Percentiles rank a stretch among this genome's conserved stretches.
Evolutionary conservation across 805 yeast species (phyloP).

Genomic region (Teunomyces kruisii): DNA sequence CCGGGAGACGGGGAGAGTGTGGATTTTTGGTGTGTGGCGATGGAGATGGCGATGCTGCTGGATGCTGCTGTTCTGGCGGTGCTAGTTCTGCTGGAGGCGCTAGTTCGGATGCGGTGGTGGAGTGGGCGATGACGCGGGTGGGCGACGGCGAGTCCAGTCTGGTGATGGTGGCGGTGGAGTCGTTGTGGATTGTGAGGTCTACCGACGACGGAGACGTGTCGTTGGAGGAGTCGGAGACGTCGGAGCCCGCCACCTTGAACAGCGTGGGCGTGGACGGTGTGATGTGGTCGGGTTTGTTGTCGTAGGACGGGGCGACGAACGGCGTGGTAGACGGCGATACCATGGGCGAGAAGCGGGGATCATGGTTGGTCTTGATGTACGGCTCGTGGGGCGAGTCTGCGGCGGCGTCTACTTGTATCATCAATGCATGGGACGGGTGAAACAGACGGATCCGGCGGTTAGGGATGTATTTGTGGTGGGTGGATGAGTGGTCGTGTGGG

Average conservation of each 20-base stretch:
- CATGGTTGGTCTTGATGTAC: not conserved
- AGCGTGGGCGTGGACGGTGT: conserved; percentile 26
- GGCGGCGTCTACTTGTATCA: conserved; percentile 5
- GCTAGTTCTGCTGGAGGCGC: not conserved
- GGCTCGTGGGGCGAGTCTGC: conserved; percentile 3
- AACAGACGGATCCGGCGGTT: not conserved
- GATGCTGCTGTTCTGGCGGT: not conserved
- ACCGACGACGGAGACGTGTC: conserved; percentile 27
- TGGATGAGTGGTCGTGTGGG: conserved; percentile 4
- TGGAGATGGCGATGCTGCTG: not conserved
- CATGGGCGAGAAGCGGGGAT: not conserved
- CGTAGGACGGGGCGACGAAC: conserved; percentile 1
- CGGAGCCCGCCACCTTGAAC: conserved; percentile 24
- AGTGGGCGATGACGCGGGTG: too few relatives aligned
- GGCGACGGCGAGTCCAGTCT: not conserved
- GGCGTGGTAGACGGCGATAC: not conserved
- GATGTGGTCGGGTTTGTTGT: conserved; percentile 10
- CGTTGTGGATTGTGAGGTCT: conserved; percentile 7
- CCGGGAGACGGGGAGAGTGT: too few relatives aligned
- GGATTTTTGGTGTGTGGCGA: not conserved
- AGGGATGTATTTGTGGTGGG: not conserved
- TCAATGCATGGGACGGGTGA: conserved; percentile 5
- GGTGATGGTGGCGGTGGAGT: not conserved
- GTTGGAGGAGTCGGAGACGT: conserved; percentile 21
- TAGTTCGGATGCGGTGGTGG: too few relatives aligned